Evolutionary conservation across 176 grass and related monocot species (phyloP).

Genomic region (Chloris gayana): DNA sequence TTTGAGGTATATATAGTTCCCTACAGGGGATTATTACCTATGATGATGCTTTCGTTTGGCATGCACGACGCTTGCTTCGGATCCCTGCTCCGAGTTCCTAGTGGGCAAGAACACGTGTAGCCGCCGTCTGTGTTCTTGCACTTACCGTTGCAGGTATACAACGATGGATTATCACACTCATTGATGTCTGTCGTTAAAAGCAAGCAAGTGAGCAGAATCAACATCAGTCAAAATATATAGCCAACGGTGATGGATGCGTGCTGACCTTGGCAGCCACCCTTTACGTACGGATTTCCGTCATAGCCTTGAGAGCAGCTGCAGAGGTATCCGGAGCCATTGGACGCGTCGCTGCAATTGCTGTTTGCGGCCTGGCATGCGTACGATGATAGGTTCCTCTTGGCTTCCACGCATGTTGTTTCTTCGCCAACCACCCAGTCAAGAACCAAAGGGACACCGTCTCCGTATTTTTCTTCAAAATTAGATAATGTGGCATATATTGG

Average conservation of each 20-base stretch:
- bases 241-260: background rate
- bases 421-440: constrained; percentile 16
- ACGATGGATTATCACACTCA: background rate
- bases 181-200: background rate
- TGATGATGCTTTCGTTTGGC: background rate
- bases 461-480: background rate
- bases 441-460: background rate
- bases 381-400: background rate
- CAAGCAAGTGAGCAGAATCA: background rate
- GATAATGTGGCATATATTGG: background rate
- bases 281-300: background rate
- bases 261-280: background rate
- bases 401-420: background rate
- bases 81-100: background rate
- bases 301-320: constrained; percentile 5
- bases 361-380: background rate
- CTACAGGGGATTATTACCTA: no score
- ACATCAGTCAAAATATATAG: background rate
- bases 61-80: background rate
- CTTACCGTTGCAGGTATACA: background rate
- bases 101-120: background rate
- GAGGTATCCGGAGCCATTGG: background rate
- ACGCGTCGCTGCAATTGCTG: background rate
- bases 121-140: background rate
- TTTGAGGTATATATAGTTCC: no score